Percentiles rank a stretch among this genome's conserved stretches.
These are phyloP conservation scores for Colletotrichum truncatum DNA, from an alignment of 2,329 filamentous ascomycete species.

Conservation along the genomic window DNA sequence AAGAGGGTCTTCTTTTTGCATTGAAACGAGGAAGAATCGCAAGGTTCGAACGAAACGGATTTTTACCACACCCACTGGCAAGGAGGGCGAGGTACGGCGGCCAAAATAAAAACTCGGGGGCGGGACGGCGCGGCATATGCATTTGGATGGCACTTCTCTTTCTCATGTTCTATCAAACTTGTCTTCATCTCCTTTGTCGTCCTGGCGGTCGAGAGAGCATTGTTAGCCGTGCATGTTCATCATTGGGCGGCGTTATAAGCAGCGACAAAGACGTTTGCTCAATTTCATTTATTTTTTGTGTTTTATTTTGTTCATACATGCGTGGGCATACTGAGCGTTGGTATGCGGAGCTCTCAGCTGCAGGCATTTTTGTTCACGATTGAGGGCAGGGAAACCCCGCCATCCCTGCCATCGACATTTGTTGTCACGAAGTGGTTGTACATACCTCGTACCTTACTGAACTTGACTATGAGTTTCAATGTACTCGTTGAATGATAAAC, in stretches of 20 bases:
- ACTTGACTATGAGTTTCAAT: not conserved
- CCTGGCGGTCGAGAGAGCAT: slow-evolving; percentile 5
- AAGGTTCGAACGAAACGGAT: slow-evolving; percentile 19
- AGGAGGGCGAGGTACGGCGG: slow-evolving; percentile 1
- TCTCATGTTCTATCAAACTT: not conserved
- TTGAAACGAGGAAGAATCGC: slow-evolving; percentile 26
- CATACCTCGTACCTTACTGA: too few species aligned
- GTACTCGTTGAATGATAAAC: not conserved
- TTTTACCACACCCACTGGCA: slow-evolving; percentile 3
- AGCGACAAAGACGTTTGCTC: not conserved
- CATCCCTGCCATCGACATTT: not conserved
- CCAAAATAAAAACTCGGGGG: slow-evolving; percentile 23
- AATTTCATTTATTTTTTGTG: not conserved
- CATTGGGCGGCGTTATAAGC: slow-evolving; percentile 24
- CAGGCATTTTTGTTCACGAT: not conserved
- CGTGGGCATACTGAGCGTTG: not conserved
- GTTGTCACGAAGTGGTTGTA: not conserved
- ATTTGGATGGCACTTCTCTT: slow-evolving; percentile 1
- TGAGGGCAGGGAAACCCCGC: not conserved
- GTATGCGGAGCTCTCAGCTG: slow-evolving; percentile 1
- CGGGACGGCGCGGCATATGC: slow-evolving; percentile 20
- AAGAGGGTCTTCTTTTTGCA: slow-evolving; percentile 17
- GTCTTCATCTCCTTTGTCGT: not conserved
- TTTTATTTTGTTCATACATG: not conserved
- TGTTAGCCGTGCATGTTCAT: slow-evolving; percentile 12